Evolutionary conservation across 78 protist genomes (phyloP).

Genomic region (Planoprotostelium fungivorum): DNA sequence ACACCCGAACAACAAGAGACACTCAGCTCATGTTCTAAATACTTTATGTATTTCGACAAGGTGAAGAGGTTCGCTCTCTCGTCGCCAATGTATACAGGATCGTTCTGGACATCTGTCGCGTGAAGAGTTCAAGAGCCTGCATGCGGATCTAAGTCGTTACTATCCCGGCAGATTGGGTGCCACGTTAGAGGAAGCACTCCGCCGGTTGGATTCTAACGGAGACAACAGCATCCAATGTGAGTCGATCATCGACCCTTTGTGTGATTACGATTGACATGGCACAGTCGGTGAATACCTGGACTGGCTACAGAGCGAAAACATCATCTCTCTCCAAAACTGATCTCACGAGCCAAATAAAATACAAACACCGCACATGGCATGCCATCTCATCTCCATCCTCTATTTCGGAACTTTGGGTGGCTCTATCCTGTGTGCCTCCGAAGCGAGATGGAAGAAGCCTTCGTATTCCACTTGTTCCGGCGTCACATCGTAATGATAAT

Average conservation of each 20-base stretch:
- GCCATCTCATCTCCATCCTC: too few species aligned
- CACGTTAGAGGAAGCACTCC: neutral
- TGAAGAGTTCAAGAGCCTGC: neutral
- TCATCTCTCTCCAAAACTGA: neutral
- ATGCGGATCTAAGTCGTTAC: neutral
- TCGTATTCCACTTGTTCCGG: constrained; percentile 2
- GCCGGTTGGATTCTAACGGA: neutral
- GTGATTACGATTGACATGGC: neutral
- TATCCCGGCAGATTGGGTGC: neutral
- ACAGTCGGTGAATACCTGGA: neutral
- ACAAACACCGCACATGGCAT: too few species aligned
- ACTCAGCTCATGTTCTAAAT: neutral
- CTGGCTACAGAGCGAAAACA: neutral
- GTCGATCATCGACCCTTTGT: neutral
- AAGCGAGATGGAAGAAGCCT: neutral
- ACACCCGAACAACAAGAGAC: neutral
- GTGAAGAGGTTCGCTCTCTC: neutral
- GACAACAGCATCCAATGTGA: neutral
- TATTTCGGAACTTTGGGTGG: neutral
- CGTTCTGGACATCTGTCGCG: neutral
- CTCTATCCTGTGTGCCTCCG: neutral
- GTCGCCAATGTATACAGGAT: neutral
- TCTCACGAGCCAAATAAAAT: neutral
- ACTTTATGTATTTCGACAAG: neutral
- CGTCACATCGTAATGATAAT: constrained; percentile 16